Base-by-base conservation (phyloP, 2,329 filamentous ascomycete species). In the Pyrenochaeta sp. region DNA sequence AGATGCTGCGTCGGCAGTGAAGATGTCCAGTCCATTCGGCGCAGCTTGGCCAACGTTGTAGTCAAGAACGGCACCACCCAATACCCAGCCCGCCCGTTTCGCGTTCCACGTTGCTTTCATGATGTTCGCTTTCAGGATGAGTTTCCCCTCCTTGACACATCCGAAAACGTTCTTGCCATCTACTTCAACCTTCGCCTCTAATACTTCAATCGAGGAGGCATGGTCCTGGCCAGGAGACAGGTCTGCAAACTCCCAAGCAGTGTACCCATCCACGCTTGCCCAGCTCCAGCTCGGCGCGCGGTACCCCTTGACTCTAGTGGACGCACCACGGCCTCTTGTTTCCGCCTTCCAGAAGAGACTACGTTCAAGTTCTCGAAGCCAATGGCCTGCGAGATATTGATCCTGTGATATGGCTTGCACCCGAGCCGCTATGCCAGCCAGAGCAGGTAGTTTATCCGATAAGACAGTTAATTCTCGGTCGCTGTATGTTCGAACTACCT, bases 241-340 rank as follows among this genome's bases (percentile, higher is more conserved):
- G n/a, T 37, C 35, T 20, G 35, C 14, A 19, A 37, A 37, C 3
- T 13, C 7, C 4, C 10, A 37, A 4, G 9, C 19, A 1, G 23
- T 27, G 14, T 7, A 13, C 5, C 21, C 20, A 20, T 42, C 22
- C 6, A 36, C 13, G 22, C 38, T 41, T 21, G 44, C 44, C 44
- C 44, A 47, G 26, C 44, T 47, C 44, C 44, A 47, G 11, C 18
- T 41, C 19, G 44, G 44, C 10, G 39, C 38, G 11, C 35, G 6
- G 14, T 37, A 43, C 23, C 7, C 11, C 22, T 37, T 37, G 17
- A 38, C 35, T 11, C 35, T 26, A 3, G 14, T 15, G 13, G 19
- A 15, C 10, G 15, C 20, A 7, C 24, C 11, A 14, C 15, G 23
- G 26, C n/a, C 18, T 30, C 26, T n/a, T n/a, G 24, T 38, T 13